Base-by-base conservation (phyloP, 495 filamentous ascomycete genomes). In the Diplogelasinospora grovesii region DNA sequence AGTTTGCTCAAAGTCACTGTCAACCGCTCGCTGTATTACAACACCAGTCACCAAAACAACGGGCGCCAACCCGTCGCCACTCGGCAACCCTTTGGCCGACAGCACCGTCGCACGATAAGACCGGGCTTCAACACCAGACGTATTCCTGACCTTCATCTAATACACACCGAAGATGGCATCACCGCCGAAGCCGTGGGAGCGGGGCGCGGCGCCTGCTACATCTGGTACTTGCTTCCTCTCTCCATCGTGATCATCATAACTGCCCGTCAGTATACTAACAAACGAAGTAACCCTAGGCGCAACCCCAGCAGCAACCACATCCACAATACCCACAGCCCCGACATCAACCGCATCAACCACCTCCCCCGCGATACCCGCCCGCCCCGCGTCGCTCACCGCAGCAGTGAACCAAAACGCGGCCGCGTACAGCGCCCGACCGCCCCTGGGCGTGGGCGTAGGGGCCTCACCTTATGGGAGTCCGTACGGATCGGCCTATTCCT, bases 141-240 rank as follows among this genome's bases (percentile, higher is more conserved):
- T n/a, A n/a, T n/a, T n/a, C n/a, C n/a, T n/a, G n/a, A n/a, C n/a
- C n/a, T n/a, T n/a, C n/a, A n/a, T n/a, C n/a, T n/a, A n/a, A n/a
- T n/a, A n/a, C n/a, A n/a, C n/a, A n/a, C n/a, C n/a, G n/a, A 51
- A 19, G 13, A 73, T 73, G 70, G 77, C 79, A 49, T 90, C 89
- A 65, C 90, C 90, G 52, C 90, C 90, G 24, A 97, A 97, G 66
- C 90, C 90, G 14, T 97, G 90, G 90, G 90, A 97, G 66, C 78
- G 80, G 60, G 83, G 86, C 60, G 76, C 77, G 32, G 60, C 66
- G 37, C 59, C 73, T 44, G 66, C 76, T 51, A 61, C 73, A 69
- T 60, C 60, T 50, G 63, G 70, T 80, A 58, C 34, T 61, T 55
- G 46, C 15, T 34, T 32, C n/a, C 26, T 16, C 18, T 14, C 24